Conservation (phyloP, 768 basidiomycete genomes). For the Pleurotus tuber-regium region DNA sequence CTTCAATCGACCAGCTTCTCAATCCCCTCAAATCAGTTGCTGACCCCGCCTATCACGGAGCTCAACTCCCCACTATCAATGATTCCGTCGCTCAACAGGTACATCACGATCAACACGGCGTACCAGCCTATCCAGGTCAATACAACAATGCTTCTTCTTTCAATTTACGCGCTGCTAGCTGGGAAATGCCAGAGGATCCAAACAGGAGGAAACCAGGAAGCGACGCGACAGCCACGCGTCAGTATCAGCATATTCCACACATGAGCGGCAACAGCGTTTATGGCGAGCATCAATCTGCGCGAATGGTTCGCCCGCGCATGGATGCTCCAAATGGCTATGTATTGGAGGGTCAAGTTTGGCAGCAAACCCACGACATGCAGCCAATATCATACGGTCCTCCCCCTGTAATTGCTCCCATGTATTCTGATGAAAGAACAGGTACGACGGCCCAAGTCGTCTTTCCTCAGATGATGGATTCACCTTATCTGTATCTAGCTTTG, state of each 20-base stretch:
- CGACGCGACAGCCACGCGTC: constrained; percentile 32
- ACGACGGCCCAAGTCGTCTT: no score
- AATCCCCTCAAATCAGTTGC: constrained; percentile 13
- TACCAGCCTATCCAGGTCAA: constrained; percentile 11
- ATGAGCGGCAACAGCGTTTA: constrained; percentile 17
- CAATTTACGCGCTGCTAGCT: constrained; percentile 62
- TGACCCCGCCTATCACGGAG: not conserved
- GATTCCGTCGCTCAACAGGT: constrained; percentile 5
- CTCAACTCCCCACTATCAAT: constrained; percentile 3
- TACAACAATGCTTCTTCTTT: constrained; percentile 34
- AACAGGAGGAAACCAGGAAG: constrained; percentile 33
- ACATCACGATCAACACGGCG: constrained; percentile 12
- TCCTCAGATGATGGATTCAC: constrained; percentile 11
- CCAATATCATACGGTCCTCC: constrained; percentile 41
- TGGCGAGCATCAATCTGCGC: constrained; percentile 30
- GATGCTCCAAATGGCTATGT: constrained; percentile 28
- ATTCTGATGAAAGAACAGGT: constrained; percentile 61
- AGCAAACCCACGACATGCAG: constrained; percentile 26
- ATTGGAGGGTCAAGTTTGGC: constrained; percentile 29
- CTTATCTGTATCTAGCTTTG: constrained; percentile 30
- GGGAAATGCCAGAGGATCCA: constrained; percentile 35
- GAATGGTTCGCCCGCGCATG: constrained; percentile 28
- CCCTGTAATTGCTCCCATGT: constrained; percentile 40
- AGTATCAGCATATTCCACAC: constrained; percentile 24
- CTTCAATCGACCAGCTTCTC: constrained; percentile 17